Evolutionary conservation across 2,329 filamentous ascomycete species (phyloP), one percentile per base, ranked within the genome.

Genomic region (Harringtonia aguacate): DNA sequence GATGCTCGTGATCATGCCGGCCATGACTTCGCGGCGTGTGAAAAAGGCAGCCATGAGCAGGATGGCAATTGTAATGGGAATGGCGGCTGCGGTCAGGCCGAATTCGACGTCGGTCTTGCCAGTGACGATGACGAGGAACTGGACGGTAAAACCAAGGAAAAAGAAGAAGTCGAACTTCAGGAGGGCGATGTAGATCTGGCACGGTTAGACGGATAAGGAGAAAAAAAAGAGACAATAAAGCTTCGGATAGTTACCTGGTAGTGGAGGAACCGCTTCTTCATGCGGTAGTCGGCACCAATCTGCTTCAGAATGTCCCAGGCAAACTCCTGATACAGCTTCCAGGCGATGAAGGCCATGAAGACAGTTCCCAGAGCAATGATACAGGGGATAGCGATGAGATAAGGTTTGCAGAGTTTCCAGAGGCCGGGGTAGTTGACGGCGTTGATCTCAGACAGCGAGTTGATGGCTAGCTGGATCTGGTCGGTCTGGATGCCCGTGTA

Each of bases 131-230:
- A 98, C 90, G 43, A 97, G 76, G 63, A 98, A 98, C 60, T 98
- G 92, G 38, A 98, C 86, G 8, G 92, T 97, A 63, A 98, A 98
- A 44, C 90, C 92, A 41, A 98, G 79, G 73, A 98, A 98, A 72
- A 98, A 97, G 79, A 98, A 98, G 66, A 98, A 97, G 67, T 98
- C 92, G 62, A 98, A 98, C 65, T 98, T 98, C 52, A 98, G 75
- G 12, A 98, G 76, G 31, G 92, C 87, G 57, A 98, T 95, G 65
- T 95, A 98, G 62, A 98, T 89, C 89, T 95, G 10, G 13, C 8
- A 7, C 4, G 2, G 42, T 45, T 34, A 45, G 43, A 31, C n/a
- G 4, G 22, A 10, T 17, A 12, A 48, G 57, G 50, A 61, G 55
- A 48, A 47, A 35, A 14, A 46, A 31, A 13, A 20, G 8, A 34